Evolutionary conservation across 208 protist genomes (phyloP).

Genomic region (Trypanosoma cruzi): DNA sequence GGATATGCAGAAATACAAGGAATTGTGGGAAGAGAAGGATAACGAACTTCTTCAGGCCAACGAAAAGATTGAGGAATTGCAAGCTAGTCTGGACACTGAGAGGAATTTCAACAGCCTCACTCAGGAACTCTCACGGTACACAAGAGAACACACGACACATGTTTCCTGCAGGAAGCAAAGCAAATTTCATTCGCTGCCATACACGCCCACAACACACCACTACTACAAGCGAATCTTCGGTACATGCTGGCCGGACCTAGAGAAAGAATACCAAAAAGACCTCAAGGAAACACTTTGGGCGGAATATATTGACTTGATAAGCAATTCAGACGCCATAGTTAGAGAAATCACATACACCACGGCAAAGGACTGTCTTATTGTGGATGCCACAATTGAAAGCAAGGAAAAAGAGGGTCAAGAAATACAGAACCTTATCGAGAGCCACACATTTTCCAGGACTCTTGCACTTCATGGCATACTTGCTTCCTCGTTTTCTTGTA

Average conservation of each 20-base stretch:
- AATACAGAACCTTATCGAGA: constrained; percentile 14
- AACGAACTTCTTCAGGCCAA: constrained; percentile 19
- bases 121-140: constrained; percentile 5
- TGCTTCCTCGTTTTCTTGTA: not conserved
- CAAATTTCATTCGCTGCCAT: not conserved
- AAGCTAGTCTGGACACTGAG: constrained; percentile 20
- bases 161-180: not conserved
- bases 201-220: not conserved
- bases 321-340: not conserved
- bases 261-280: constrained; percentile 3
- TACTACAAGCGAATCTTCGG: constrained; percentile 16
- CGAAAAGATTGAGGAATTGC: constrained; percentile 26
- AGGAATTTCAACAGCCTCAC: constrained; percentile 21
- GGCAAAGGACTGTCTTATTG: constrained; percentile 15
- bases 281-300: constrained; percentile 3
- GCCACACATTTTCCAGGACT: constrained; percentile 15
- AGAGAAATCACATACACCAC: constrained; percentile 8
- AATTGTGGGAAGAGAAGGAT: constrained; percentile 18
- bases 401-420: not conserved
- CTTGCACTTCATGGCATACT: constrained; percentile 16
- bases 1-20: too few relatives aligned
- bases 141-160: not conserved
- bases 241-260: constrained; percentile 12
- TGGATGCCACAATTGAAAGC: constrained; percentile 6
- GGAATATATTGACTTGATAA: constrained; percentile 9